Conservation (phyloP, 2,329 filamentous ascomycete genomes). For the Botrytis hyacinthi region DNA sequence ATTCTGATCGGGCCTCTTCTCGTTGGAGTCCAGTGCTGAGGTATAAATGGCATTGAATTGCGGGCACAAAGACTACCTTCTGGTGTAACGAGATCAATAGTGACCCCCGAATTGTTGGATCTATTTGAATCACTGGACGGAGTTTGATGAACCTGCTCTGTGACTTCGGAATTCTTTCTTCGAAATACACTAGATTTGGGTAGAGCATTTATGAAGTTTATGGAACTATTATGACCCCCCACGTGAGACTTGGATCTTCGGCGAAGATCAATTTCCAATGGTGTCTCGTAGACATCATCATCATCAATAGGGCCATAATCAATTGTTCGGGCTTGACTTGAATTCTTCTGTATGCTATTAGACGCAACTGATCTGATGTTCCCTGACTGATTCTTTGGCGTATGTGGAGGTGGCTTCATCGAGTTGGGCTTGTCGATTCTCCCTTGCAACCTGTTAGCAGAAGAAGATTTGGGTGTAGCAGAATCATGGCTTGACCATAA, state of each 20-base stretch:
- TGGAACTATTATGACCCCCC: neutral
- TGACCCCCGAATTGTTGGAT: neutral
- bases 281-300: neutral
- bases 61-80: neutral
- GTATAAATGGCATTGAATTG: neutral
- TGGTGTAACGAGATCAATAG: conserved; percentile 8
- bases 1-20: neutral
- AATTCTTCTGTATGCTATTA: neutral
- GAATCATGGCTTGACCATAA: neutral
- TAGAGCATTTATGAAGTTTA: neutral
- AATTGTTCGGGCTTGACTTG: neutral
- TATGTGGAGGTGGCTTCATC: neutral
- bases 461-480: neutral
- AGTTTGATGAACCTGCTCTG: neutral
- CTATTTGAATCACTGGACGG: neutral
- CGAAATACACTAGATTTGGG: conserved; percentile 1
- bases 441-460: neutral
- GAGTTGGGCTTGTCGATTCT: neutral
- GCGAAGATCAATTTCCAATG: neutral
- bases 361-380: neutral
- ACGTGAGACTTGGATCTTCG: neutral
- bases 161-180: neutral
- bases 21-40: neutral
- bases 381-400: neutral
- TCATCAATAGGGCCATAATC: conserved; percentile 4